Base-by-base conservation (phyloP, 495 filamentous ascomycete species). In the Usnea hakonensis region DNA sequence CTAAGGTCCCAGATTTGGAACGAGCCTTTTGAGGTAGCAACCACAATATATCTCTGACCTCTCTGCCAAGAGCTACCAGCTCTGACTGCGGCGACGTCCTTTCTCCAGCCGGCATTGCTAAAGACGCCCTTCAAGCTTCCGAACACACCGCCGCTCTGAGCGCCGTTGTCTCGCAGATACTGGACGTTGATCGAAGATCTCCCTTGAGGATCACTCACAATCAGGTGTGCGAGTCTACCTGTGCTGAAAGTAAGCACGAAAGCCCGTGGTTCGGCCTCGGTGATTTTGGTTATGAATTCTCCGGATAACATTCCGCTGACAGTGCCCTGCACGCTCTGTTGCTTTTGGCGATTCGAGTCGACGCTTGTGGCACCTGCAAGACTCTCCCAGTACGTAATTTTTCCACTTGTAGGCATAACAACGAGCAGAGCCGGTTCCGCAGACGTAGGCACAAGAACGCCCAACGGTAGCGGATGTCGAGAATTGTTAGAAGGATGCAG, bases 321-420 rank as follows among this genome's bases (percentile, higher is more conserved):
- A 21, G 78, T 76, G 16, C 86, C 86, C 67, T 96, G 87, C 2
- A 96, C 81, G 21, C 91, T 88, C 64, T 81, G 83, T 65, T 85
- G 85, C 69, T 87, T 89, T 65, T 94, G 87, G 54, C 87, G 83
- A 52, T 89, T 83, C 33, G 91, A 81, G 62, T 87, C 88, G 16
- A 90, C 72, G 8, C 87, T 87, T 32, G 89, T 84, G 32, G 90
- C 90, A 72, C 83, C 88, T 23, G 91, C 87, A 54, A 97, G 86
- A 32, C 89, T 91, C 70, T 97, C 95, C 93, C 92, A 99, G 73
- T 92, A 99, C 40, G 87, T 83, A 53, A 97, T 82, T 71, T 85
- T 93, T 35, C 94, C 94, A 38, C 79, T 90, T 21, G 81, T 81
- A 2, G 91, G 90, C 74, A 90, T 87, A 14, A 99, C 78, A 16